These are phyloP conservation scores for Volutella citrinella DNA, from an alignment of 2,329 filamentous ascomycete genomes.

Conservation along the genomic window DNA sequence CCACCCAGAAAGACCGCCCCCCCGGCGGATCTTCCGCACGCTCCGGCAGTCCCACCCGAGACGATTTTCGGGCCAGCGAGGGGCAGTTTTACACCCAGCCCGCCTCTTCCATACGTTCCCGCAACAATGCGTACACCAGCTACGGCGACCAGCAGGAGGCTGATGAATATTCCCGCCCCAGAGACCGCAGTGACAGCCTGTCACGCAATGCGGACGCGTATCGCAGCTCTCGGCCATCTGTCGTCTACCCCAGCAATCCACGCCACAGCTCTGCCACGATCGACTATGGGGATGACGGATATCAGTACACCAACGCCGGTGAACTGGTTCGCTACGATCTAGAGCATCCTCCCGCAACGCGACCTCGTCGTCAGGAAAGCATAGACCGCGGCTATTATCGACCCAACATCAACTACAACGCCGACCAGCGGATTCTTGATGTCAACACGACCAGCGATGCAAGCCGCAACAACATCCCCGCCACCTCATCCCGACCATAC, in stretches of 20 bases:
- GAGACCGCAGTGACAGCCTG: constrained; percentile 47
- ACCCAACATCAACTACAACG: constrained; percentile 51
- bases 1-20: constrained; percentile 42
- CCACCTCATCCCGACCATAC: constrained; percentile 20
- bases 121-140: constrained; percentile 41
- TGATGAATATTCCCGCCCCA: constrained; percentile 49
- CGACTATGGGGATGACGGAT: constrained; percentile 58
- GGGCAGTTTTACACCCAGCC: constrained; percentile 53
- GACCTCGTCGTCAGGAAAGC: constrained; percentile 49
- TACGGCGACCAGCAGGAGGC: constrained; percentile 49
- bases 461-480: constrained; percentile 33
- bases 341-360: constrained; percentile 45
- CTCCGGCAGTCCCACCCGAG: constrained; percentile 46
- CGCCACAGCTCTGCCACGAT: constrained; percentile 42
- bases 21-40: constrained; percentile 36
- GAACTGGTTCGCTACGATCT: constrained; percentile 62
- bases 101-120: constrained; percentile 54
- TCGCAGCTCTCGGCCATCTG: constrained; percentile 44
- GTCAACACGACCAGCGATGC: constrained; percentile 44
- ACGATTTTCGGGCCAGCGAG: constrained; percentile 52
- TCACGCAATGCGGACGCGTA: constrained; percentile 43
- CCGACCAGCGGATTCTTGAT: constrained; percentile 45
- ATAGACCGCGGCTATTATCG: constrained; percentile 53
- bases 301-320: constrained; percentile 62
- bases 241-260: constrained; percentile 42